These are phyloP conservation scores for Nepenthes alata DNA, from an alignment of 179 eudicot genomes.

Conservation along the genomic window DNA sequence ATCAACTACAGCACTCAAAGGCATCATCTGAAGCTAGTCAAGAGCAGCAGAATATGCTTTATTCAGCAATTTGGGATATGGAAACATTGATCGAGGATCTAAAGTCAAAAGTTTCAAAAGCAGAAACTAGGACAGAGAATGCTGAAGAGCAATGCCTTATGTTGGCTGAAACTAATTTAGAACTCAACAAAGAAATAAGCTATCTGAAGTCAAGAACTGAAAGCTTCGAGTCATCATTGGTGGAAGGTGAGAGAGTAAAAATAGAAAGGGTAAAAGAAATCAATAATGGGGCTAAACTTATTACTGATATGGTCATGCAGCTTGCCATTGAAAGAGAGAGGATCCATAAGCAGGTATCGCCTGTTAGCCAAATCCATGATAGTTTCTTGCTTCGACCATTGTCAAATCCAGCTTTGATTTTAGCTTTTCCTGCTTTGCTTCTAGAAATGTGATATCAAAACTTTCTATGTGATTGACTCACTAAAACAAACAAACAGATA, in stretches of 20 bases:
- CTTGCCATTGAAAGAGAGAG: conserved; percentile 73
- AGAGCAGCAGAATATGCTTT: conserved; percentile 82
- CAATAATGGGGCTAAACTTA: conserved; percentile 33
- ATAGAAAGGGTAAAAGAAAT: conserved; percentile 45
- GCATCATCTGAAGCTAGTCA: conserved; percentile 65
- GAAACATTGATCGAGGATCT: conserved; percentile 90
- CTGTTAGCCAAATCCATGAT: neutral
- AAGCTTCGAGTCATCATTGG: conserved; percentile 29
- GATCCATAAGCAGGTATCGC: conserved; percentile 56
- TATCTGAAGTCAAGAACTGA: conserved; percentile 35
- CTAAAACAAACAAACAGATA: too few species aligned
- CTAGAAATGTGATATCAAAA: neutral
- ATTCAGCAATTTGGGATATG: conserved; percentile 96
- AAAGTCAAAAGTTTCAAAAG: conserved; percentile 57
- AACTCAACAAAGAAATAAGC: conserved; percentile 40
- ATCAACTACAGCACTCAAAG: conserved; percentile 46
- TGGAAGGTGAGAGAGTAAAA: conserved; percentile 32
- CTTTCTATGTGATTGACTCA: too few species aligned
- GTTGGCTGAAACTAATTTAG: conserved; percentile 48
- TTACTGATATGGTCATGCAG: conserved; percentile 63
- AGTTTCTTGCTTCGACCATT: neutral
- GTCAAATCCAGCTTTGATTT: neutral
- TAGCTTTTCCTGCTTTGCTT: neutral
- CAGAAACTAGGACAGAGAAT: conserved; percentile 51
- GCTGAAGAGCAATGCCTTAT: conserved; percentile 47